Conservation (phyloP, 805 yeast genomes). For the Candida xyloterini region DNA sequence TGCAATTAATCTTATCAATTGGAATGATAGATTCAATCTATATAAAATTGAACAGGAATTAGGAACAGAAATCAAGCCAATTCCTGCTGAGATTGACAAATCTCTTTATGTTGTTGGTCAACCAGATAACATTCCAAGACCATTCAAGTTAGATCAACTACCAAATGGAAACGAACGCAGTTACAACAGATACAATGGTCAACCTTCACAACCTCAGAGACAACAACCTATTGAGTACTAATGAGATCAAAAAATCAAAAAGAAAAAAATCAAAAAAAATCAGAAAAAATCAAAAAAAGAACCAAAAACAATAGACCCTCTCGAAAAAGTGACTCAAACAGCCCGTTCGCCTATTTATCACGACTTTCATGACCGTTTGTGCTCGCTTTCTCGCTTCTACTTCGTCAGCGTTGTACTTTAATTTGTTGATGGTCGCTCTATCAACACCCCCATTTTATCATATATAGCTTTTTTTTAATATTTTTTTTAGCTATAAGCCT, state of each 20-base stretch:
- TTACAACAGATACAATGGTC: constrained; percentile 28
- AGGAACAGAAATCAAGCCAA: constrained; percentile 96
- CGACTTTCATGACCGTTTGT: constrained; percentile 17
- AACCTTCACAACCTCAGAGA: constrained; percentile 29
- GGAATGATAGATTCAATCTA: constrained; percentile 92
- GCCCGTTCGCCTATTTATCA: constrained; percentile 9
- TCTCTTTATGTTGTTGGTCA: constrained; percentile 84
- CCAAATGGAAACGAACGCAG: constrained; percentile 31
- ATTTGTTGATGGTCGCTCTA: constrained; percentile 5
- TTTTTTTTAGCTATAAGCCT: constrained; percentile 8
- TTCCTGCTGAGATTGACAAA: constrained; percentile 90
- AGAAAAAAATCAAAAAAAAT: constrained; percentile 12
- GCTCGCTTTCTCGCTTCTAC: constrained; percentile 18
- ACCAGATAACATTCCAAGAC: constrained; percentile 74
- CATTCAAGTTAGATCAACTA: constrained; percentile 69
- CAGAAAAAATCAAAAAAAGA: constrained; percentile 3
- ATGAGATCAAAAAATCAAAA: constrained; percentile 5
- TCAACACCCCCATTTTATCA: constrained; percentile 2
- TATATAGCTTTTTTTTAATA: constrained; percentile 9
- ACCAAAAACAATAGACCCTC: constrained; percentile 7
- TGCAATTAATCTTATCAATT: constrained; percentile 93
- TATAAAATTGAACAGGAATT: constrained; percentile 96
- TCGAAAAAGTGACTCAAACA: constrained; percentile 8
- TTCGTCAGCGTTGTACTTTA: constrained; percentile 9
- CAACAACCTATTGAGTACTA: constrained; percentile 16